Percentiles rank a stretch among this genome's conserved stretches.
These are phyloP conservation scores for Didymella lethalis DNA, from an alignment of 2,329 filamentous ascomycete genomes.

Conservation along the genomic window DNA sequence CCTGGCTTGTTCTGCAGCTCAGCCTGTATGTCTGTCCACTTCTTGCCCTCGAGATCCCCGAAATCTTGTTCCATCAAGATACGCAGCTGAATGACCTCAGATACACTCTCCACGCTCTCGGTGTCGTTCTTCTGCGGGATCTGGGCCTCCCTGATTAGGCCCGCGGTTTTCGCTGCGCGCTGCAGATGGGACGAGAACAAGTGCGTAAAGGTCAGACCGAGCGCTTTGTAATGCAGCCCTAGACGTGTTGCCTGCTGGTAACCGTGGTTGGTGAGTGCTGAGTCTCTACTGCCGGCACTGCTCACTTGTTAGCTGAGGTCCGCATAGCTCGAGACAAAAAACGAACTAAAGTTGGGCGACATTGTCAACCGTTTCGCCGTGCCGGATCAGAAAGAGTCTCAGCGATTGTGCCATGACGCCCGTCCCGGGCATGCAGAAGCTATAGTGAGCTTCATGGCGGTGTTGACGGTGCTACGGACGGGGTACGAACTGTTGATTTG, in stretches of 20 bases:
- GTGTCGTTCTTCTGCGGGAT: slow-evolving; percentile 4
- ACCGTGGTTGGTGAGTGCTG: slow-evolving; percentile 81
- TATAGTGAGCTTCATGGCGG: slow-evolving; percentile 28
- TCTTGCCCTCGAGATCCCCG: slow-evolving; percentile 72
- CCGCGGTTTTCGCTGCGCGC: slow-evolving; percentile 75
- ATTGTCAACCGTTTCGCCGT: slow-evolving; percentile 92
- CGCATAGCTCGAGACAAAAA: slow-evolving; percentile 1
- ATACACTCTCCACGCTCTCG: slow-evolving; percentile 18
- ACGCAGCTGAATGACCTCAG: slow-evolving; percentile 36
- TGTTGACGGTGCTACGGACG: not conserved
- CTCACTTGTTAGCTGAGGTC: slow-evolving; percentile 2
- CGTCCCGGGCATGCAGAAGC: slow-evolving; percentile 24
- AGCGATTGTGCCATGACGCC: slow-evolving; percentile 52
- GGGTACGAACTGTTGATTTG: slow-evolving; percentile 8
- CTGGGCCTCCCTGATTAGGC: slow-evolving; percentile 69
- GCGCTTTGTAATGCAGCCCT: slow-evolving; percentile 70
- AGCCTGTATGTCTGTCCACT: slow-evolving; percentile 56
- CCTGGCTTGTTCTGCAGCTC: slow-evolving; percentile 53
- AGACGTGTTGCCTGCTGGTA: slow-evolving; percentile 78
- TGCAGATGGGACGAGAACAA: slow-evolving; percentile 82
- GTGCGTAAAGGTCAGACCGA: slow-evolving; percentile 70
- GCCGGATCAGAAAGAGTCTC: slow-evolving; percentile 79
- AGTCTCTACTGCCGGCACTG: slow-evolving; percentile 83
- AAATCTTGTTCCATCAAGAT: slow-evolving; percentile 76
- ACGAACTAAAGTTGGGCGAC: slow-evolving; percentile 76